Conservation (phyloP, 164 flowering plant species). For the Chimonanthus praecox region DNA sequence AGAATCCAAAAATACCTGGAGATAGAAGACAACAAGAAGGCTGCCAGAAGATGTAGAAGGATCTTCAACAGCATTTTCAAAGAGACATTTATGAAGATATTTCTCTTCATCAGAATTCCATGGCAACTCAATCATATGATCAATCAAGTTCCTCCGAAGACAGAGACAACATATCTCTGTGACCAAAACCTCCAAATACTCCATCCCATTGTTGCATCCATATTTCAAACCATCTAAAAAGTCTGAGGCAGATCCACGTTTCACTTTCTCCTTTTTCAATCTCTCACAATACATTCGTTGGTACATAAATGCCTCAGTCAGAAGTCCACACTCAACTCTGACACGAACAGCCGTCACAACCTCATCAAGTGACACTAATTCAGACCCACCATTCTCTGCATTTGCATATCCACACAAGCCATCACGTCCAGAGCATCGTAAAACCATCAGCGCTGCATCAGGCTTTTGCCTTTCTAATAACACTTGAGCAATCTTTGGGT, state of each 20-base stretch:
- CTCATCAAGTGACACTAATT: slow-evolving; percentile 55
- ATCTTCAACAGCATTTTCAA: slow-evolving; percentile 57
- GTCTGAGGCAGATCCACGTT: slow-evolving; percentile 25
- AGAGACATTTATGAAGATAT: slow-evolving; percentile 69
- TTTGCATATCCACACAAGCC: slow-evolving; percentile 20
- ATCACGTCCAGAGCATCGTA: slow-evolving; percentile 88
- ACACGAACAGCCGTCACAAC: slow-evolving; percentile 87
- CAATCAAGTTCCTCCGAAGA: slow-evolving; percentile 69
- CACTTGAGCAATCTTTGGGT: slow-evolving; percentile 91
- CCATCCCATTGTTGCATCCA: slow-evolving; percentile 36
- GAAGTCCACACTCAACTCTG: slow-evolving; percentile 82
- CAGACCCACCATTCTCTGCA: slow-evolving; percentile 33
- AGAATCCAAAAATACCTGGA: slow-evolving; percentile 50
- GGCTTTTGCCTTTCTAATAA: slow-evolving; percentile 76
- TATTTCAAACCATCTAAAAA: slow-evolving; percentile 21
- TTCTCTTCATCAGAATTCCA: slow-evolving; percentile 92
- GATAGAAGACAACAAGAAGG: slow-evolving; percentile 86
- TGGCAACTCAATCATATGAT: slow-evolving; percentile 88
- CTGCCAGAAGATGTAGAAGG: slow-evolving; percentile 66
- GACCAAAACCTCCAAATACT: slow-evolving; percentile 68
- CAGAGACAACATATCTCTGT: slow-evolving; percentile 87
- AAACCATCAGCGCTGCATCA: slow-evolving; percentile 85
- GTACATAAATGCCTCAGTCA: slow-evolving; percentile 89
- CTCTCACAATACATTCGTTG: slow-evolving; percentile 68
- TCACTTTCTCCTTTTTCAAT: slow-evolving; percentile 49